Evolutionary conservation across 139 green algal species (phyloP).

Genomic region (Chlamydomonas sp.): DNA sequence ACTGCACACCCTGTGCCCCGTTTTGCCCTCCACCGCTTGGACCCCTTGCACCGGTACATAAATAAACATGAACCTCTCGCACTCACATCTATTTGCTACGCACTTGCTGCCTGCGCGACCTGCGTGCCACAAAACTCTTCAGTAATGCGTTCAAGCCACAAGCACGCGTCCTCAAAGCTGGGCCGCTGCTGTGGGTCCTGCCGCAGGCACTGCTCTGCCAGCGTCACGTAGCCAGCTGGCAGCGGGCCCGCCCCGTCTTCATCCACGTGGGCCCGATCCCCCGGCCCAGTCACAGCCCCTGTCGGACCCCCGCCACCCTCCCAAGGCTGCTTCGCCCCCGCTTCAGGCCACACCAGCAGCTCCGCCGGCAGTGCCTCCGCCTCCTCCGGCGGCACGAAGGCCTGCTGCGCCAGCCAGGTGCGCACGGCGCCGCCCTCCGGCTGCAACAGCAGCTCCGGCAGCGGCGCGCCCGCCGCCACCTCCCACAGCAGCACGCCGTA

Average conservation of each 20-base stretch:
- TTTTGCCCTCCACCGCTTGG: too few species aligned
- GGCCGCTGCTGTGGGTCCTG: not conserved
- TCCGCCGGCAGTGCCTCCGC: not conserved
- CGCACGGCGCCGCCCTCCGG: not conserved
- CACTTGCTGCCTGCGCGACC: too few species aligned
- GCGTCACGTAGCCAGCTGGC: not conserved
- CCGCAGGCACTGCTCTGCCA: not conserved
- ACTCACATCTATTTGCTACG: too few species aligned
- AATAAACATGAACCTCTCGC: too few species aligned
- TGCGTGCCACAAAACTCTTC: too few species aligned
- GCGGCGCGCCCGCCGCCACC: not conserved
- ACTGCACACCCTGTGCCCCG: too few species aligned
- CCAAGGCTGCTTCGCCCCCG: too few species aligned
- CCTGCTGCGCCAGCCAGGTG: not conserved
- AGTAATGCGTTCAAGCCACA: not conserved
- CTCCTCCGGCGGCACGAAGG: not conserved
- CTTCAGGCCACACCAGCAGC: not conserved
- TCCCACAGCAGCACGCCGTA: slow-evolving; percentile 7
- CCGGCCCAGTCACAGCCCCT: too few species aligned
- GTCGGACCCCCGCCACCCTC: too few species aligned
- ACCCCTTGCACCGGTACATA: too few species aligned
- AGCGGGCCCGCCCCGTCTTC: too few species aligned
- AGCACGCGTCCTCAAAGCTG: not conserved
- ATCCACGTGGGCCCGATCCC: too few species aligned
- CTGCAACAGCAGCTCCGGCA: not conserved